phyloP scores from a whole-genome alignment of 2,329 filamentous ascomycete species.

The Monilinia polystroma region DNA sequence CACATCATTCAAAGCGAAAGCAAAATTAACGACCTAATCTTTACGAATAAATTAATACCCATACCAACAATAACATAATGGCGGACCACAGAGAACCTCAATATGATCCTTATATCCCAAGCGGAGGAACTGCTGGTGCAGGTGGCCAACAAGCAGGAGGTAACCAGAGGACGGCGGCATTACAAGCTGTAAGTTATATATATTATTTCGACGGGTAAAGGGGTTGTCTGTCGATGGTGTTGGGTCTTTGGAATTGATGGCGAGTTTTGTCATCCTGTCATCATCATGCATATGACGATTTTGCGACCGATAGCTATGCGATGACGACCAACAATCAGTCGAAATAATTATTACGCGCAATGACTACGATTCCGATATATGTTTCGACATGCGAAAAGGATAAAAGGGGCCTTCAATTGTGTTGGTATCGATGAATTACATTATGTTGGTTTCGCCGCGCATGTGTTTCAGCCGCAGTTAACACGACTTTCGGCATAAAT shows the following conservation, averaged over 20 bases:
- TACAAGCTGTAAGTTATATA: slow-evolving; percentile 73
- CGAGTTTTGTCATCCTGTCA: slow-evolving; percentile 20
- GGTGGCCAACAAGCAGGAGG: slow-evolving; percentile 41
- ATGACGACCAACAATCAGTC: background rate
- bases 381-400: background rate
- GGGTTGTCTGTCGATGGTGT: slow-evolving; percentile 23
- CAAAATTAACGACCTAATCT: background rate
- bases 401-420: background rate
- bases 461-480: slow-evolving; percentile 28
- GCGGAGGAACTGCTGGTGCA: slow-evolving; percentile 34
- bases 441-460: slow-evolving; percentile 24
- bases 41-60: slow-evolving; percentile 5
- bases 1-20: background rate
- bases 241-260: slow-evolving; percentile 28
- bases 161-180: slow-evolving; percentile 67
- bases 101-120: slow-evolving; percentile 42
- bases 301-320: slow-evolving; percentile 12
- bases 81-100: slow-evolving; percentile 33
- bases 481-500: background rate
- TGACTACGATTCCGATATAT: background rate
- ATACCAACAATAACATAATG: slow-evolving; percentile 33
- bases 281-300: slow-evolving; percentile 21
- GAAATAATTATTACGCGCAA: background rate
- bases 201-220: slow-evolving; percentile 23
- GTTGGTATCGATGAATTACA: slow-evolving; percentile 13